Conservation (phyloP, 495 filamentous ascomycete species). For the Xylaria grammica region DNA sequence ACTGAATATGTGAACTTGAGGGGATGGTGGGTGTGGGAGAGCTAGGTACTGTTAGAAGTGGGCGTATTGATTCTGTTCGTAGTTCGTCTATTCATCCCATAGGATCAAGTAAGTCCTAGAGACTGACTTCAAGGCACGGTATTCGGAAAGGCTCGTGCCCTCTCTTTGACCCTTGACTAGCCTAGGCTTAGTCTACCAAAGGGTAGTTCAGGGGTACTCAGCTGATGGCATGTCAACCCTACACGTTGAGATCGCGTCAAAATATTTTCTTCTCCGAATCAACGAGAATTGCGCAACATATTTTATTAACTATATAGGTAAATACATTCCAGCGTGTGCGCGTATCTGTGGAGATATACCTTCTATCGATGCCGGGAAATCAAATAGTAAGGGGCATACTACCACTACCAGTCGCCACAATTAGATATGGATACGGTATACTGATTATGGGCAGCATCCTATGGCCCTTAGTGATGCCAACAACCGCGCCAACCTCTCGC, state of each 20-base stretch:
- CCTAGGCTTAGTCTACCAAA: too few species aligned
- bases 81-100: too few species aligned
- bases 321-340: not conserved
- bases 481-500: slow-evolving; percentile 24
- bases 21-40: too few species aligned
- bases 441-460: slow-evolving; percentile 9
- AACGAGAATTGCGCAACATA: not conserved
- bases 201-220: not conserved
- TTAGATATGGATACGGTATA: not conserved
- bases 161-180: not conserved
- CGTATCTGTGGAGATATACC: not conserved
- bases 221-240: not conserved
- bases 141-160: not conserved
- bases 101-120: too few species aligned
- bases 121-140: not conserved
- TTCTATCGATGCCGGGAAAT: not conserved
- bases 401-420: too few species aligned
- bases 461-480: slow-evolving; percentile 21
- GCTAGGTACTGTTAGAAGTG: too few species aligned
- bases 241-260: not conserved
- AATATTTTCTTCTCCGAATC: not conserved
- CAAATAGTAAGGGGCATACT: not conserved
- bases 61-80: too few species aligned
- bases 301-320: not conserved
- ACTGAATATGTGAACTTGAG: too few species aligned